Base-by-base conservation (phyloP, 129 eudicot genomes). In the Apium graveolens region DNA sequence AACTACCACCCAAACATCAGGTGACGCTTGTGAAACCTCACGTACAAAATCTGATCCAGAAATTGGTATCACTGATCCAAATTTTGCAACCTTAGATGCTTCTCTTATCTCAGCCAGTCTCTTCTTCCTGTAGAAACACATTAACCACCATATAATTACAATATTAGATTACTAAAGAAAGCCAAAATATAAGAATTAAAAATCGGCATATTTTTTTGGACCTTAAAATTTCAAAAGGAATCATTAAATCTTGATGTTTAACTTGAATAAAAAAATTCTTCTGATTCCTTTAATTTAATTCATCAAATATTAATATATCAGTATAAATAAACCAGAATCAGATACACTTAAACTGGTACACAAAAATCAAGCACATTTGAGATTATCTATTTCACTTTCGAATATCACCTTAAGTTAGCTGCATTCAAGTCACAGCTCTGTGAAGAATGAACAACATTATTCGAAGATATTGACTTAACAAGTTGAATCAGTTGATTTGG, bases 41-140 rank as follows among this genome's bases (percentile, higher is more conserved):
- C 94, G 96, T 32, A 95, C 88, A 85, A 95, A 95, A 87, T 95
- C 98, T n/a, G 97, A 90, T 80, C 97, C 97, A 72, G 97, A 91
- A 80, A 95, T 91, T 24, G 91, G 96, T 35, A 87, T 82, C 75
- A 95, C 79, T 45, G 97, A 95, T 51, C 98, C 98, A 74, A 90
- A 95, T 85, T 80, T 91, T 53, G 89, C 92, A 80, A 95, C 70
- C 86, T 92, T 95, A 53, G 83, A 89, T 34, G 83, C 82, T 82
- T 91, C 92, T 83, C 86, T 91, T 88, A 95, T 88, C 85, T 95
- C 98, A 63, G 89, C 89, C 84, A 91, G 65, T 82, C 98, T 88
- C 91, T 88, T 95, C 92, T 87, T 91, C 94, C 98, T 95, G 45
- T 27, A 37, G 41, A 7, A 35, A 80, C 43, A 69, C 82, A 76